These are phyloP conservation scores for Clitocybe nebularis DNA, from an alignment of 1,284 basidiomycete genomes.

Conservation along the genomic window DNA sequence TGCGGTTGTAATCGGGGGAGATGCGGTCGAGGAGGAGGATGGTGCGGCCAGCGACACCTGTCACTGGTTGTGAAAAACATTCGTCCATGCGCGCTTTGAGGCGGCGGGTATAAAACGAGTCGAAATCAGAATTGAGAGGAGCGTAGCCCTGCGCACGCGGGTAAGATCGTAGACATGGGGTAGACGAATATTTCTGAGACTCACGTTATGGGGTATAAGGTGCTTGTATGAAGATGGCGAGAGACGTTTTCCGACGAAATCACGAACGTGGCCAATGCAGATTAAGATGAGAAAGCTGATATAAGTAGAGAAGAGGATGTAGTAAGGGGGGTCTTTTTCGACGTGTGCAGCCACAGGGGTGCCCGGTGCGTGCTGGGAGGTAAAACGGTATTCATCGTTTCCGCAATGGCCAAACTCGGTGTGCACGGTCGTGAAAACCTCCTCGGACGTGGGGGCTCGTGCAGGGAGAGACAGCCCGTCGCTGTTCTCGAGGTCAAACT, in stretches of 20 bases:
- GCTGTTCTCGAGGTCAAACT: conserved; percentile 40
- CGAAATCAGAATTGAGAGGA: conserved; percentile 96
- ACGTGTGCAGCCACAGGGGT: conserved; percentile 47
- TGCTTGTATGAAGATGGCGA: conserved; percentile 73
- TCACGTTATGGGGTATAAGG: conserved; percentile 76
- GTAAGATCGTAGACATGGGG: conserved; percentile 12
- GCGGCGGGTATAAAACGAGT: conserved; percentile 97
- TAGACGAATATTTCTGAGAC: conserved; percentile 23
- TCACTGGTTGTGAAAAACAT: conserved; percentile 92
- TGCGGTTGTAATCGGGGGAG: conserved; percentile 80
- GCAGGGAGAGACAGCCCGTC: conserved; percentile 56
- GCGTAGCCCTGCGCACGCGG: conserved; percentile 90
- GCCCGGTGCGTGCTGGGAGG: conserved; percentile 57
- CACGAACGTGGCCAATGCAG: conserved; percentile 86
- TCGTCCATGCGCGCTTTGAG: conserved; percentile 94
- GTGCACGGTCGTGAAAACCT: conserved; percentile 73
- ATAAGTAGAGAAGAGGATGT: conserved; percentile 89
- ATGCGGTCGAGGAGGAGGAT: conserved; percentile 85
- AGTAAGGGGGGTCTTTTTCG: conserved; percentile 84
- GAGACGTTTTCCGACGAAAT: conserved; percentile 92
- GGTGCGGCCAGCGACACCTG: conserved; percentile 94
- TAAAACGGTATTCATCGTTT: conserved; percentile 66
- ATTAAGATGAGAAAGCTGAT: conserved; percentile 89
- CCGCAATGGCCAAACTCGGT: conserved; percentile 85
- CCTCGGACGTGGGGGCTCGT: conserved; percentile 69